phyloP scores from a whole-genome alignment of 108 stramenopile genomes.

The Heterococcus sp. region DNA sequence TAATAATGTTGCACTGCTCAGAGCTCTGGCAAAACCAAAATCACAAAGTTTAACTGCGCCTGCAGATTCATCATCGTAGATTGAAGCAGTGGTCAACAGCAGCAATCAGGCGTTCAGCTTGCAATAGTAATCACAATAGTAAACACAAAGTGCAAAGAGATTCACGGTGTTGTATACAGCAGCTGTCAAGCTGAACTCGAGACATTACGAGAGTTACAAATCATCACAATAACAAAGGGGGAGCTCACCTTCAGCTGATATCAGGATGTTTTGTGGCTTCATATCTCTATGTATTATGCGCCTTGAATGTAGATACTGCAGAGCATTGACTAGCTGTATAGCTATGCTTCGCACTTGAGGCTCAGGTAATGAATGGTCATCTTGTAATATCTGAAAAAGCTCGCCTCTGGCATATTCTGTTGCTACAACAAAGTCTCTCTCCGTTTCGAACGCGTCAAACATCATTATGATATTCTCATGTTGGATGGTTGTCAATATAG shows the following conservation, averaged over 20 bases:
- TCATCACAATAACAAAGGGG: too few relatives aligned
- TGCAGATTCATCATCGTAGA: too few relatives aligned
- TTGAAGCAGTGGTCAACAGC: too few relatives aligned
- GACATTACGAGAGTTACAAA: too few relatives aligned
- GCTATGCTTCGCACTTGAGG: conserved; percentile 61
- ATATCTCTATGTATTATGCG: conserved; percentile 67
- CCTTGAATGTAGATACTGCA: conserved; percentile 65
- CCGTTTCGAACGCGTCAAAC: conserved; percentile 69
- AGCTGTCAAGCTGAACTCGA: too few relatives aligned
- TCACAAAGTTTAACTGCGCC: conserved; percentile 71
- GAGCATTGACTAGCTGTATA: conserved; percentile 63
- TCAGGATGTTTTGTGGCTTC: conserved; percentile 66
- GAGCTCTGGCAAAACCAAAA: conserved; percentile 68
- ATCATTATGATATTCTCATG: conserved; percentile 67
- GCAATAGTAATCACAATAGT: too few relatives aligned
- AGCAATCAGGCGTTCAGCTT: too few relatives aligned
- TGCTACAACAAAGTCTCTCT: conserved; percentile 66
- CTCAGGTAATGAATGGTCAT: conserved; percentile 60
- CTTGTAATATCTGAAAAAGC: conserved; percentile 65
- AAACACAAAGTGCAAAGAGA: too few relatives aligned
- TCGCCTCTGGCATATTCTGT: conserved; percentile 67
- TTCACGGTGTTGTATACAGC: too few relatives aligned
- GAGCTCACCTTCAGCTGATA: too few relatives aligned
- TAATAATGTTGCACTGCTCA: conserved; percentile 61
- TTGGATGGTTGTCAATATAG: conserved; percentile 60